Percentiles rank a stretch among this genome's conserved stretches.
These are phyloP conservation scores for Septoria linicola DNA, from an alignment of 2,329 filamentous ascomycete genomes.

Conservation along the genomic window DNA sequence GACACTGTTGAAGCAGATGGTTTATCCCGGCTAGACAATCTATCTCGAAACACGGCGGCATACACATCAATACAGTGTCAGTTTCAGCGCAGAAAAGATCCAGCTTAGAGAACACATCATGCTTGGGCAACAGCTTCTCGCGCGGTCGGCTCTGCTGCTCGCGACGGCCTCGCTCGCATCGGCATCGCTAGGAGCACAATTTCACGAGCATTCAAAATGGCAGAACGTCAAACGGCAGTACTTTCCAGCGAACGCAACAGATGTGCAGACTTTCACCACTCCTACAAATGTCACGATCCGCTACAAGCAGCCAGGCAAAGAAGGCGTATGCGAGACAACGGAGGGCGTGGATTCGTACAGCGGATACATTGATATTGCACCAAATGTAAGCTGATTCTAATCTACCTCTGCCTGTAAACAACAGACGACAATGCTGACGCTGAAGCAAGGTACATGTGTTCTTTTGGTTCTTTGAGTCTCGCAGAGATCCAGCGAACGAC, in stretches of 20 bases:
- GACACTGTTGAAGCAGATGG: too few species aligned
- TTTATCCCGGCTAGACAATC: too few species aligned
- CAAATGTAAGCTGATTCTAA: conserved; percentile 20
- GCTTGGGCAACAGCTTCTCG: background rate
- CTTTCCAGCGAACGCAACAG: conserved; percentile 43
- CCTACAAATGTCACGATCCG: conserved; percentile 38
- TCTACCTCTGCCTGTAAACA: too few species aligned
- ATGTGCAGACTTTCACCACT: conserved; percentile 46
- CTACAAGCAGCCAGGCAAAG: conserved; percentile 40
- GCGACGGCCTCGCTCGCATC: conserved; percentile 5
- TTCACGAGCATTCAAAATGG: conserved; percentile 7
- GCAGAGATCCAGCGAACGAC: conserved; percentile 52
- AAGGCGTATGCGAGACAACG: conserved; percentile 49
- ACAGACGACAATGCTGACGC: too few species aligned
- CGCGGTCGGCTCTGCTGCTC: conserved; percentile 3
- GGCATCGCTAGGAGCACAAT: conserved; percentile 6
- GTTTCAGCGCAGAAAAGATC: too few species aligned
- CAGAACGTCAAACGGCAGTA: conserved; percentile 25
- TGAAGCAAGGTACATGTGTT: conserved; percentile 50
- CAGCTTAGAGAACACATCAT: background rate
- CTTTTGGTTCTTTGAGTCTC: conserved; percentile 65
- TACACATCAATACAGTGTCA: too few species aligned
- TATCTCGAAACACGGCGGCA: too few species aligned
- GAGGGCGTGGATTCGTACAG: conserved; percentile 52
- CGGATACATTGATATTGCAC: conserved; percentile 38